phyloP scores from a whole-genome alignment of 2,329 filamentous ascomycete genomes.

The Westerdykella ornata region DNA sequence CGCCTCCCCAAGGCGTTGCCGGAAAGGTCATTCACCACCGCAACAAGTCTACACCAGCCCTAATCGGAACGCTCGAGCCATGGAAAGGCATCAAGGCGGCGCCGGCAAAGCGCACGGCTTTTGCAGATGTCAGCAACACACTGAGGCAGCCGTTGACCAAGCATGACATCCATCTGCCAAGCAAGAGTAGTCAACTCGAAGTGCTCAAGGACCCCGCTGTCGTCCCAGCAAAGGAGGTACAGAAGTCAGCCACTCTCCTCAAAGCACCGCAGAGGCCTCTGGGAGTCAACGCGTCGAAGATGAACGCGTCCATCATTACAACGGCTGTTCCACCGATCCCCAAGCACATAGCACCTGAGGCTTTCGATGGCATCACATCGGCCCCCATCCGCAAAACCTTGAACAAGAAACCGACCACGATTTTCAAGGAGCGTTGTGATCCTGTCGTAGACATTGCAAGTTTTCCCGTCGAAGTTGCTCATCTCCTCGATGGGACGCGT shows the following conservation, averaged over 20 bases:
- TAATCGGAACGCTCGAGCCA: slow-evolving; percentile 37
- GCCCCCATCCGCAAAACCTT: slow-evolving; percentile 41
- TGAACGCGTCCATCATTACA: slow-evolving; percentile 10
- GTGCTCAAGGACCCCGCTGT: slow-evolving; percentile 28
- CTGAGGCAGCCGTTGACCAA: slow-evolving; percentile 39
- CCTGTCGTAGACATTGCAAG: slow-evolving; percentile 8
- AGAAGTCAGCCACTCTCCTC: slow-evolving; percentile 43
- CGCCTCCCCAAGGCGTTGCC: slow-evolving; percentile 36
- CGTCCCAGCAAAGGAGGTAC: slow-evolving; percentile 31
- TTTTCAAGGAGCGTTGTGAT: slow-evolving; percentile 48
- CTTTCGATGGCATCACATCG: slow-evolving; percentile 8
- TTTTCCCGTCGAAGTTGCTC: no score
- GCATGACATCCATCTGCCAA: slow-evolving; percentile 51
- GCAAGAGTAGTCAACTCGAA: slow-evolving; percentile 36
- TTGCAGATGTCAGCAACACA: slow-evolving; percentile 76
- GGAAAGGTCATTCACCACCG: slow-evolving; percentile 61
- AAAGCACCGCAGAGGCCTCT: slow-evolving; percentile 59
- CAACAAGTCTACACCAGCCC: slow-evolving; percentile 69
- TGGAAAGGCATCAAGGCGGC: slow-evolving; percentile 51
- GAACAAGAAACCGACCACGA: slow-evolving; percentile 47
- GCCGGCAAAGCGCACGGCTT: slow-evolving; percentile 67
- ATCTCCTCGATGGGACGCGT: slow-evolving; percentile 5
- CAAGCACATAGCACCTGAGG: slow-evolving; percentile 20
- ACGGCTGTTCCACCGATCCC: slow-evolving; percentile 9
- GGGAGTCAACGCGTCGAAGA: slow-evolving; percentile 12